Evolutionary conservation across 306 rosid genomes (phyloP), one percentile per base, ranked within the genome.

Genomic region (Alnus glutinosa): DNA sequence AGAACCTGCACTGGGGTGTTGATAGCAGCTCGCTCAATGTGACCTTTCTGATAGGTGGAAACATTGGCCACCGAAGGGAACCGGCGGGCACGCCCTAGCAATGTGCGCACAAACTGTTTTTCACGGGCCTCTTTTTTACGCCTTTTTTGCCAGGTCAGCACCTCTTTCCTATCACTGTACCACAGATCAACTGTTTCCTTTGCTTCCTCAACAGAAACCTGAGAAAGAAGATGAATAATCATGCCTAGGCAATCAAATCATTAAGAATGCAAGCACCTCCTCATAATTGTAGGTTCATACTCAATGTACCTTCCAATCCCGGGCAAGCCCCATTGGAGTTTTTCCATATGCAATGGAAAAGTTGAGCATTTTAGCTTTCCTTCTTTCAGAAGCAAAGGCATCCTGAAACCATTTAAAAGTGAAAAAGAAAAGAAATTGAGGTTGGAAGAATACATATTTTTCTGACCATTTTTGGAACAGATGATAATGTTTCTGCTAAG

Each of bases 281-380:
- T 50, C 62, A 34, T 49, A 32, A 37, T 71, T 42, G 28, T 13
- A 80, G 69, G 42, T 74, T 49, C 47, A 71, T 42, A 80, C 79
- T 67, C 59, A 18, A 10, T 5, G 5, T 88, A 94, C 98, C 97
- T 91, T 88, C 98, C 98, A 94, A 81, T 94, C 98, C 81, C 86
- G 88, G 59, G 98, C 81, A 79, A 94, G 97, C 77, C 98, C 98
- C 77, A 94, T 79, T 28, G 98, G 94, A 67, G 98, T 94, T 84
- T 94, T 94, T 42, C 98, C 98, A 72, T 94, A 94, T 47, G 98
- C 98, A 86, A 94, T 94, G 73, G 98, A 94, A 77, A 94, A 94
- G 88, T 94, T 94, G 46, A 94, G 97, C 98, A 92, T 92, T 84
- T 94, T 94, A 49, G 98, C 98, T 79, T 94, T 94, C 85, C 97